Base-by-base conservation (phyloP, 768 basidiomycete species). In the Austroboletus eburneus region DNA sequence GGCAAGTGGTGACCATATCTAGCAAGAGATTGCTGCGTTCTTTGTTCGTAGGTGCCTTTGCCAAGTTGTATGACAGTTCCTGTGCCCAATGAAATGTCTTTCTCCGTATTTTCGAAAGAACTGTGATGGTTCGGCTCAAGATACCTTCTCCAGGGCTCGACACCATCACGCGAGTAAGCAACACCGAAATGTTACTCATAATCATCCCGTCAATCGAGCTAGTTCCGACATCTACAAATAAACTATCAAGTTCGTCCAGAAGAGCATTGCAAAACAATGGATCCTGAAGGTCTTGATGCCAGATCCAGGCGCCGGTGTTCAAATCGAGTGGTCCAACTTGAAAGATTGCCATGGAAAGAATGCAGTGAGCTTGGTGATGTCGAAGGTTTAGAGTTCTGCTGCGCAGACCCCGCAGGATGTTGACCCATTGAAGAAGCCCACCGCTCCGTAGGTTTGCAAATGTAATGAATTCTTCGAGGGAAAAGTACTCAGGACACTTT, bases 141-240 rank as follows among this genome's bases (percentile, higher is more conserved):
- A 35, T 18, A 7, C 10, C 6, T 18, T 35, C 17, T 8, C 34
- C 6, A 13, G 34, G 17, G 10, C 17, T 35, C 17, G 34, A 35
- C 18, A 10, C 34, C n/a, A 35, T 4, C 34, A 35, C 4, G 5
- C 34, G 40, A 29, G 17, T 20, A 10, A 57, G 52, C 8, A 76
- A 45, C 23, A 65, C 32, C 16, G 62, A 54, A 23, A 69, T 58
- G 20, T 58, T 69, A 41, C 51, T 45, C 43, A 71, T 51, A 0
- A 64, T 42, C 18, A 55, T 35, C 2, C 43, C 49, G 46, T 68
- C 59, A 37, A 46, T 69, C 65, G 9, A n/a, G 5, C 17, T 10
- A 8, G 16, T 6, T 17, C n/a, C n/a, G 6, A n/a, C 34, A 10
- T 18, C 34, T 13, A 32, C 9, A 17, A 35, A 10, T n/a, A 35